Percentiles rank a stretch among this genome's conserved stretches.
Conservation (phyloP, 176 grass and related monocot species). For the Avena sativa region DNA sequence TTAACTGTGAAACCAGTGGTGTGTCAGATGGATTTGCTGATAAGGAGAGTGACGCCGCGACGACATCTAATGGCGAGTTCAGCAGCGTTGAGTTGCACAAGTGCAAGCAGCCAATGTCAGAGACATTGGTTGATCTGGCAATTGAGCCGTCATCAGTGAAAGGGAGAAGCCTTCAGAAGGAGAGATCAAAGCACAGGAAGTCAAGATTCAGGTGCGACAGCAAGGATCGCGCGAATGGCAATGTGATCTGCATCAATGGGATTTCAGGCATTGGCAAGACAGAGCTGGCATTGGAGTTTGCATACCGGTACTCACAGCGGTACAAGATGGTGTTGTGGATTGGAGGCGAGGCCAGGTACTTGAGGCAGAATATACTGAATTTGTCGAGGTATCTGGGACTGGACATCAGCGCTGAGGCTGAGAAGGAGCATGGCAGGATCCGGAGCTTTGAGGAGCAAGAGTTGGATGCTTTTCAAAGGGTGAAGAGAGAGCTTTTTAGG, state of each 20-base stretch:
- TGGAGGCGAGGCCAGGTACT: conserved; percentile 78
- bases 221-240: conserved; percentile 57
- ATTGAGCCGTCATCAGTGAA: conserved; percentile 62
- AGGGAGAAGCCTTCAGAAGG: conserved; percentile 71
- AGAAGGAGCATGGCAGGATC: conserved; percentile 83
- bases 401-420: conserved; percentile 89
- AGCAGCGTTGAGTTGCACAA: conserved; percentile 85
- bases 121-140: conserved; percentile 66
- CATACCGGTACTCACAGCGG: conserved; percentile 79
- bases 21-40: conserved; percentile 81
- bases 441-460: conserved; percentile 94
- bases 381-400: conserved; percentile 70
- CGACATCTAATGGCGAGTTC: conserved; percentile 60
- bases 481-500: conserved; percentile 82
- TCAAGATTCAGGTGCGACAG: conserved; percentile 61
- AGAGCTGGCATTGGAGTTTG: conserved; percentile 86
- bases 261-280: conserved; percentile 88
- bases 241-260: conserved; percentile 73
- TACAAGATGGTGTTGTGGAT: conserved; percentile 99
- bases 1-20: conserved; percentile 50
- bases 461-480: conserved; percentile 77
- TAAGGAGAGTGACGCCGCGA: conserved; percentile 72
- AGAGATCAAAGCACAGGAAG: conserved; percentile 72
- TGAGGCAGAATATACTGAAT: conserved; percentile 92
- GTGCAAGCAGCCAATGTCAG: conserved; percentile 73